phyloP scores from a whole-genome alignment of 2,329 filamentous ascomycete species.

The Talaromyces atroroseus region DNA sequence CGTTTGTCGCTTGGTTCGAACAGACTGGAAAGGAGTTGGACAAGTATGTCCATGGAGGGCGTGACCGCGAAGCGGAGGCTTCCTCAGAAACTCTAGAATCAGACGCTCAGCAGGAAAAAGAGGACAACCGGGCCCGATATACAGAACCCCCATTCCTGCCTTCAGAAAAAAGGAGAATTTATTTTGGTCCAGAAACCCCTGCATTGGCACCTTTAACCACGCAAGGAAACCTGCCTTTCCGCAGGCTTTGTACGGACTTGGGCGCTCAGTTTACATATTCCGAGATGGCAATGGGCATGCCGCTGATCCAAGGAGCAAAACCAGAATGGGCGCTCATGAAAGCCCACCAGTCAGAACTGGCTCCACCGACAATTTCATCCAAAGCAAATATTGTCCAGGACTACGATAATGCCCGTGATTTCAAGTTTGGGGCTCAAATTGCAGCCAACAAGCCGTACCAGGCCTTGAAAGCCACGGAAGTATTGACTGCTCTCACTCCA shows the following conservation, averaged over 20 bases:
- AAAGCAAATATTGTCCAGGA: conserved; percentile 55
- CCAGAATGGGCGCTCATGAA: conserved; percentile 94
- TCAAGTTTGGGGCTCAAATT: conserved; percentile 89
- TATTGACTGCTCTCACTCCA: conserved; percentile 69
- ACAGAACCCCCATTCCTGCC: conserved; percentile 81
- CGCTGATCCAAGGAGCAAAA: conserved; percentile 82
- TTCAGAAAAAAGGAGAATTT: conserved; percentile 88
- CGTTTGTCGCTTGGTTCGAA: conserved; percentile 73
- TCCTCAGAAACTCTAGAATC: conserved; percentile 1
- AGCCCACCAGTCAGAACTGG: conserved; percentile 76
- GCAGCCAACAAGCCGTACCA: conserved; percentile 88
- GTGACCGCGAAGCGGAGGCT: conserved; percentile 29
- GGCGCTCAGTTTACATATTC: conserved; percentile 94
- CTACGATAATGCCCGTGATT: conserved; percentile 76
- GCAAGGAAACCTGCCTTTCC: conserved; percentile 92
- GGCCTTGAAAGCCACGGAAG: conserved; percentile 81
- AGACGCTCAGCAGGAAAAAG: conserved; percentile 27
- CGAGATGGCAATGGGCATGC: conserved; percentile 93
- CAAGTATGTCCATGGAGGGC: conserved; percentile 46
- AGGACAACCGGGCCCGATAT: conserved; percentile 74
- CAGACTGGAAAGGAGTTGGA: conserved; percentile 50
- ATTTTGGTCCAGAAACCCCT: conserved; percentile 91
- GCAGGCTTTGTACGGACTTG: conserved; percentile 79
- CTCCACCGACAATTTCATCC: conserved; percentile 61
- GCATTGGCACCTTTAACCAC: conserved; percentile 92